phyloP scores from a whole-genome alignment of 208 protist genomes.

The Trypanosoma scelopori region DNA sequence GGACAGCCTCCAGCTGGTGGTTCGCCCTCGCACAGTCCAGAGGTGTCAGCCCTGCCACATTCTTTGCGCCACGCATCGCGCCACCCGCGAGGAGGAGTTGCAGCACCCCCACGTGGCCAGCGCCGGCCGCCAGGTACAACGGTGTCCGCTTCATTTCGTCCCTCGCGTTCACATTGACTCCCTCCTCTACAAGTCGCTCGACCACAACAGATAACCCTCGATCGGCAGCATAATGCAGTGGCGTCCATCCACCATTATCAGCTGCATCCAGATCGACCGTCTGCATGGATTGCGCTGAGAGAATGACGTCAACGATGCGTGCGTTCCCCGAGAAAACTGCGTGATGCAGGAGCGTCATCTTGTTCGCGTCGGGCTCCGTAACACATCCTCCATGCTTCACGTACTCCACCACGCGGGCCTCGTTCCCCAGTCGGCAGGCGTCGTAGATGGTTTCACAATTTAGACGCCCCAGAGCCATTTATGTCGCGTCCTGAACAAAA shows the following conservation, averaged over 20 bases:
- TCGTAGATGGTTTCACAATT: constrained; percentile 67
- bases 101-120: constrained; percentile 37
- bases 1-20: constrained; percentile 33
- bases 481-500: not conserved
- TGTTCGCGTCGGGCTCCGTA: constrained; percentile 67
- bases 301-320: constrained; percentile 37
- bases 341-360: constrained; percentile 87
- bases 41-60: constrained; percentile 61
- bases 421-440: constrained; percentile 59
- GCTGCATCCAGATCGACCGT: constrained; percentile 56
- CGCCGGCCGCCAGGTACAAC: constrained; percentile 73
- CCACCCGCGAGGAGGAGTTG: constrained; percentile 46
- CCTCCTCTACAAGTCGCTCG: constrained; percentile 53
- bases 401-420: constrained; percentile 55
- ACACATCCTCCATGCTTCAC: constrained; percentile 69
- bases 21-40: constrained; percentile 50
- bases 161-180: constrained; percentile 66
- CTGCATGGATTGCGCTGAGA: constrained; percentile 36
- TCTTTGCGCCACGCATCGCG: constrained; percentile 49
- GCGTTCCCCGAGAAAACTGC: constrained; percentile 66
- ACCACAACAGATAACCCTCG: constrained; percentile 52
- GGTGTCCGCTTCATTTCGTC: constrained; percentile 69
- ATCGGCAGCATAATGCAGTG: constrained; percentile 85
- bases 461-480: not conserved
- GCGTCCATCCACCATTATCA: constrained; percentile 81